phyloP scores from a whole-genome alignment of 2,329 filamentous ascomycete species.

The Aspergillus spinulosporus region DNA sequence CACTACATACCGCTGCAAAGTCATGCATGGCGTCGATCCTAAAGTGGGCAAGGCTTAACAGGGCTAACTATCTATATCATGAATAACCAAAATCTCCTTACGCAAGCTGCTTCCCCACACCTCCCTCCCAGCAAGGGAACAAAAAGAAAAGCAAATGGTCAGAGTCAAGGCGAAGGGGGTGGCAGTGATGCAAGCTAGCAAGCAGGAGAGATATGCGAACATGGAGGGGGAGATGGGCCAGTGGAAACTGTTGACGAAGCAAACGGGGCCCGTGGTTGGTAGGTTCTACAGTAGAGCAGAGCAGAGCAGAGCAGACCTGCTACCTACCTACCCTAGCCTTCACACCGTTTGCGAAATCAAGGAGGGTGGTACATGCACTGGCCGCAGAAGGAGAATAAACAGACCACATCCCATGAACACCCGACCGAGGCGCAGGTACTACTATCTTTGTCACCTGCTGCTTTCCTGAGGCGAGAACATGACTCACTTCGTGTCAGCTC shows the following conservation, averaged over 20 bases:
- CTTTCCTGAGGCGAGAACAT: conserved; percentile 21
- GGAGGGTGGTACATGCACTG: conserved; percentile 27
- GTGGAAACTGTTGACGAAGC: conserved; percentile 9
- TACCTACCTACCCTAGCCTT: neutral
- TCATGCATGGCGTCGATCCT: conserved; percentile 50
- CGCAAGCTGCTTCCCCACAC: neutral
- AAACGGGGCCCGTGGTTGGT: conserved; percentile 15
- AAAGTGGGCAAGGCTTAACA: conserved; percentile 40
- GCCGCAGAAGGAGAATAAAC: conserved; percentile 19
- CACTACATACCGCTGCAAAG: conserved; percentile 40
- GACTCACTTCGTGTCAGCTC: conserved; percentile 26
- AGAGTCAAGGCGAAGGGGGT: conserved; percentile 28
- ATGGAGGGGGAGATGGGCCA: conserved; percentile 18
- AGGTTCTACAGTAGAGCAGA: conserved; percentile 12
- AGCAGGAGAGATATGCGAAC: conserved; percentile 14
- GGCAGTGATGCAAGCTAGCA: conserved; percentile 17
- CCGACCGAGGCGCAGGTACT: conserved; percentile 20
- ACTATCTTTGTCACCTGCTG: conserved; percentile 30
- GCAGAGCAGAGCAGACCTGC: conserved; percentile 2
- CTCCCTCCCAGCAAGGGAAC: conserved; percentile 17
- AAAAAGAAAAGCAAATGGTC: conserved; percentile 20
- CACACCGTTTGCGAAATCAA: conserved; percentile 9
- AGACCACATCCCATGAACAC: conserved; percentile 29
- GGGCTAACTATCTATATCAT: conserved; percentile 22
- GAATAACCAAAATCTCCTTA: conserved; percentile 27